Evolutionary conservation across 78 protist genomes (phyloP).

Genomic region (Monosiga brevicollis): DNA sequence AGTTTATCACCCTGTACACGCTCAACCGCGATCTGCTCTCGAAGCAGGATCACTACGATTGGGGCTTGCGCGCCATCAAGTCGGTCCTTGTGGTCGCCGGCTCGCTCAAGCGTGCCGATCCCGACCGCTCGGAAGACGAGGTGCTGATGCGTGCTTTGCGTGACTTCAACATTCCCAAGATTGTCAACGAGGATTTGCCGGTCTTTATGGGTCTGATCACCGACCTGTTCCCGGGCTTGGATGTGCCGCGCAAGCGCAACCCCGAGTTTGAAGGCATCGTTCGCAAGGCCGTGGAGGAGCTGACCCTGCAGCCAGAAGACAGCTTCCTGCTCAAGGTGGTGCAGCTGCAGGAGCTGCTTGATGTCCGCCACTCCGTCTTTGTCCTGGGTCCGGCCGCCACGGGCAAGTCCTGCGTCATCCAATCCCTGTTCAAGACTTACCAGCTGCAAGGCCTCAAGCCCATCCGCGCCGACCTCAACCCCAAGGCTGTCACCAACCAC

Average conservation of each 20-base stretch:
- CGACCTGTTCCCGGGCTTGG: constrained; percentile 55
- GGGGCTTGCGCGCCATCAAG: constrained; percentile 89
- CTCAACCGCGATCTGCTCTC: constrained; percentile 70
- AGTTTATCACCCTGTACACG: constrained; percentile 63
- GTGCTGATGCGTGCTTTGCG: constrained; percentile 78
- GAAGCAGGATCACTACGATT: constrained; percentile 78
- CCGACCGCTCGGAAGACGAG: constrained; percentile 48
- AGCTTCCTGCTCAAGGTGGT: constrained; percentile 56
- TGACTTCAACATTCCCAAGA: constrained; percentile 79
- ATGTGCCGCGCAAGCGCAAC: constrained; percentile 43
- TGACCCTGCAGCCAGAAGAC: constrained; percentile 47
- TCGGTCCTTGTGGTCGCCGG: constrained; percentile 83
- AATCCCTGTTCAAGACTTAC: constrained; percentile 30
- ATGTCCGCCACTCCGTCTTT: constrained; percentile 71
- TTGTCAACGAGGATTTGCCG: constrained; percentile 59
- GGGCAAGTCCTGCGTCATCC: constrained; percentile 60
- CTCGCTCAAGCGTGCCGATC: constrained; percentile 67
- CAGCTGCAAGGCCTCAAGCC: constrained; percentile 5
- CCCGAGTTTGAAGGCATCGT: constrained; percentile 26
- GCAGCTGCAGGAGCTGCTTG: constrained; percentile 62
- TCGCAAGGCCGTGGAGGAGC: background rate
- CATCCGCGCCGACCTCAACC: constrained; percentile 39
- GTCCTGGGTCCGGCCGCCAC: constrained; percentile 71
- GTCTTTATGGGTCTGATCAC: constrained; percentile 61
- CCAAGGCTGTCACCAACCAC: constrained; percentile 68